Base-by-base conservation (phyloP, 768 basidiomycete genomes). In the Auricularia sp. region DNA sequence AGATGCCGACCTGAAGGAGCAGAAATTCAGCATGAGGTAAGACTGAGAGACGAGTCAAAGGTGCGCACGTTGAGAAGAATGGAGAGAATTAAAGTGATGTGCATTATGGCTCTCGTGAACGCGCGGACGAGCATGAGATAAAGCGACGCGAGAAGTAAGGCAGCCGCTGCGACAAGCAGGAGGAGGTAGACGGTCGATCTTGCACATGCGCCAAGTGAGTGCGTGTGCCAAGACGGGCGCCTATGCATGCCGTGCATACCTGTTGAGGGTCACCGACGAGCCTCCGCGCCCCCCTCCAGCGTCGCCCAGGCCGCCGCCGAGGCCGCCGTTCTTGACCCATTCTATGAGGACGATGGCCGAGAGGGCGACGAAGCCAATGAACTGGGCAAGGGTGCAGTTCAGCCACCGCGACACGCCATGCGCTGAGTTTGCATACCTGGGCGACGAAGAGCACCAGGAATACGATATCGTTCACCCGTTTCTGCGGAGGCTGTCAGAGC, bases 161-260 rank as follows among this genome's bases (percentile, higher is more conserved):
- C 88, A 18, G 84, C 82, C 6, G 81, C 90, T 2, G 87, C 84
- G 53, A 90, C 84, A 53, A 93, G 77, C 35, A 92, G 80, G 8
- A 92, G 77, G n/a, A 93, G 82, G 70, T 87, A 90, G 2, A 85
- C 85, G 0, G 90, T 87, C 68, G 86, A 85, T 72, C 88, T 88
- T 61, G 11, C 65, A 23, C 39, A 64, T n/a, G 39, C 16, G 61
- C 34, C 56, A 54, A 56, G 29, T n/a, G 42, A 34, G 11, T 44
- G 39, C 39, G 16, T 23, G 53, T n/a, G 33, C 47, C 47, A 51
- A 51, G 47, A 44, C 43, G 11, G 43, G 43, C 10, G 43, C 6
- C 6, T 6, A 51, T 51, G 16, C 23, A 4, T 47, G 42, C 47
- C 6, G 35, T 34, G 3, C 33, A 21, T 42, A 76, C 82, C 61